phyloP scores from a whole-genome alignment of 169 alveolate genomes.

The Neospora caninum region DNA sequence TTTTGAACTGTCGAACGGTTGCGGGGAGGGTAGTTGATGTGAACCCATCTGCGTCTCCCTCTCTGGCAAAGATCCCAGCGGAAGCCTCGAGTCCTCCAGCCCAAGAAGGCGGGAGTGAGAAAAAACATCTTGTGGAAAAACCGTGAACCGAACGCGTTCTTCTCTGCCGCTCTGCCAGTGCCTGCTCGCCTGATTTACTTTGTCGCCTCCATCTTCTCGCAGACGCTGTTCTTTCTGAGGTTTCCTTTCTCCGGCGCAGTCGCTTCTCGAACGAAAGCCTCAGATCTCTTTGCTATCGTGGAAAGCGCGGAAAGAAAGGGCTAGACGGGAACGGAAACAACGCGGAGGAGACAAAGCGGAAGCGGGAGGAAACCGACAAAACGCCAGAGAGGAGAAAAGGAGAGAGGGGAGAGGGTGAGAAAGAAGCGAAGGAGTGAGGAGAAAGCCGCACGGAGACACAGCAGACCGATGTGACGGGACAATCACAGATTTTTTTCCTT shows the following conservation, averaged over 20 bases:
- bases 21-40: constrained; percentile 69
- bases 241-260: too few species aligned
- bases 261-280: too few species aligned
- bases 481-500: too few species aligned
- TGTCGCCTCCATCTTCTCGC: not conserved
- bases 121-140: not conserved
- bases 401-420: not conserved
- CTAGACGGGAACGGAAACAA: not conserved
- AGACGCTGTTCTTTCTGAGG: not conserved
- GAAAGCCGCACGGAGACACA: not conserved
- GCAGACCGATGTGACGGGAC: not conserved
- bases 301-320: not conserved
- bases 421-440: not conserved
- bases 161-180: not conserved
- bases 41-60: constrained; percentile 66
- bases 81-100: constrained; percentile 68
- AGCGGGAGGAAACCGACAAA: too few species aligned
- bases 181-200: not conserved
- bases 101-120: constrained; percentile 16
- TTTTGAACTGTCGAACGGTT: constrained; percentile 59
- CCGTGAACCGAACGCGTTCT: not conserved
- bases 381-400: not conserved
- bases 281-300: too few species aligned
- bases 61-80: constrained; percentile 63
- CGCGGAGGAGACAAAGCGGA: not conserved